Percentiles rank a stretch among this genome's conserved stretches.
Evolutionary conservation across 129 eudicot species (phyloP).

Genomic region (Ambrosia artemisiifolia): DNA sequence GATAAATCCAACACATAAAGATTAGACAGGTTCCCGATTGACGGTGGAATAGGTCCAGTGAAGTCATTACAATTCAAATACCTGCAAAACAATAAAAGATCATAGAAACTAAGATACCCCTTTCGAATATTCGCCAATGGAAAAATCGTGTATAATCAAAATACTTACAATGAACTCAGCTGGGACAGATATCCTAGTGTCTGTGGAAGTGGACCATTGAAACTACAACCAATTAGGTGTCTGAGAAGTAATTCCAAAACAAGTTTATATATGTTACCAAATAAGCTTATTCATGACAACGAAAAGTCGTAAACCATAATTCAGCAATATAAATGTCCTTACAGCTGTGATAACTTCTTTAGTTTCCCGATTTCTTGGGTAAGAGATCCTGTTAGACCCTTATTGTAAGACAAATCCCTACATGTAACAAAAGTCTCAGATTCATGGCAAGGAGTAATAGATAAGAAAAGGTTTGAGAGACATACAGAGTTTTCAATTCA

Average conservation of each 20-base stretch:
- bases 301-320: background rate
- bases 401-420: constrained; percentile 89
- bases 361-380: constrained; percentile 65
- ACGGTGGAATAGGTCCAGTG: constrained; percentile 66
- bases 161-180: constrained; percentile 64
- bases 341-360: constrained; percentile 64
- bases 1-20: constrained; percentile 85
- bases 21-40: constrained; percentile 57
- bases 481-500: constrained; percentile 70
- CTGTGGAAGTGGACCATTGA: constrained; percentile 70
- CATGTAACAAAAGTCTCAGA: constrained; percentile 9
- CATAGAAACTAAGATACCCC: background rate
- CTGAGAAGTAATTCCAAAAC: constrained; percentile 35
- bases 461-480: constrained; percentile 3
- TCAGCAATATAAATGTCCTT: constrained; percentile 26
- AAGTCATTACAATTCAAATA: constrained; percentile 70
- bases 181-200: constrained; percentile 61
- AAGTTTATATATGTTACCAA: constrained; percentile 23
- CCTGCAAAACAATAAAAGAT: constrained; percentile 34
- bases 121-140: background rate
- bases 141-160: background rate
- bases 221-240: constrained; percentile 75
- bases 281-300: background rate
- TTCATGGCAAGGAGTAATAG: background rate
- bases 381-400: constrained; percentile 67